phyloP scores from a whole-genome alignment of 306 rosid species.

The Ochetophila trinervis region DNA sequence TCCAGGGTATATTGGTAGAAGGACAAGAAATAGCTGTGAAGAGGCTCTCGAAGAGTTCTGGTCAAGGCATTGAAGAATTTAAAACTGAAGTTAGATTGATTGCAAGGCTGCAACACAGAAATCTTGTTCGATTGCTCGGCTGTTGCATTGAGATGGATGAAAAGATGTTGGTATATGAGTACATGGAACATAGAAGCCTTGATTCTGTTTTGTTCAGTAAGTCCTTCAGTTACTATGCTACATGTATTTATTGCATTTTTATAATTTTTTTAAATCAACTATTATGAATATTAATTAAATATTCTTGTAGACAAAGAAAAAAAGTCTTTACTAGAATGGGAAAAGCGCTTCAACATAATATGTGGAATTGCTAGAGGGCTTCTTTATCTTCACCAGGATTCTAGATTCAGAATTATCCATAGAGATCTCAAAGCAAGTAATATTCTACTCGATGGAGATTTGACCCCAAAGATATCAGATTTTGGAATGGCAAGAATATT shows the following conservation, averaged over 20 bases:
- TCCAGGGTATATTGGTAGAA: slow-evolving; percentile 56
- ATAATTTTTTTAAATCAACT: background rate
- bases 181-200: slow-evolving; percentile 68
- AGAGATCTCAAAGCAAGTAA: slow-evolving; percentile 83
- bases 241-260: background rate
- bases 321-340: slow-evolving; percentile 42
- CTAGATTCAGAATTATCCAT: slow-evolving; percentile 68
- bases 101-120: slow-evolving; percentile 69
- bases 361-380: slow-evolving; percentile 75
- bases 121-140: slow-evolving; percentile 66
- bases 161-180: slow-evolving; percentile 67
- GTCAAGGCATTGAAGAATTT: slow-evolving; percentile 69
- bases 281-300: background rate
- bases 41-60: slow-evolving; percentile 57
- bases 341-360: slow-evolving; percentile 51
- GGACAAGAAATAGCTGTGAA: slow-evolving; percentile 74
- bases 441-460: slow-evolving; percentile 54
- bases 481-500: slow-evolving; percentile 84
- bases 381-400: slow-evolving; percentile 76
- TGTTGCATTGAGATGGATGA: slow-evolving; percentile 57
- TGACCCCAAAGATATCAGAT: slow-evolving; percentile 73
- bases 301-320: slow-evolving; percentile 36
- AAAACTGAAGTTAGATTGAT: slow-evolving; percentile 64
- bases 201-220: slow-evolving; percentile 61
- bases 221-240: slow-evolving; percentile 20